Base-by-base conservation (phyloP, 2,329 filamentous ascomycete genomes). In the Penicillium sp. region DNA sequence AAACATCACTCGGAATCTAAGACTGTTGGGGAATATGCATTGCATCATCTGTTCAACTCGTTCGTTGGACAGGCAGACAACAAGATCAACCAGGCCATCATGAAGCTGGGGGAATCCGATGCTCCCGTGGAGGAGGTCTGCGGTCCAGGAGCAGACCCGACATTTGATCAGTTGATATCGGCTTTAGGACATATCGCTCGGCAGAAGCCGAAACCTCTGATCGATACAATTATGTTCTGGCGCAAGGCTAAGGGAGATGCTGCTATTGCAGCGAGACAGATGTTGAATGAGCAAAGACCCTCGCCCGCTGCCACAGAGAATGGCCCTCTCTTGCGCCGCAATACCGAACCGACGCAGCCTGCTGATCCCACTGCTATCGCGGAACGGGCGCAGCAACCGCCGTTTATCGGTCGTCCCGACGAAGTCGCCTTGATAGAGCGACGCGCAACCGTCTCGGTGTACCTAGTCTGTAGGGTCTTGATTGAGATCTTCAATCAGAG, bases 211-310 rank as follows among this genome's bases (percentile, higher is more conserved):
- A 97, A 96, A 70, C 90, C 91, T 6, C 77, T 99, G 49, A 97
- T 99, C 66, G 94, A 99, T 73, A 92, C 90, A 21, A 91, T 99
- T 72, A 99, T 99, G 90, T 83, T 96, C 32, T 99, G 94, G 94
- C 86, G 94, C 53, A 97, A 97, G 74, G 90, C 86, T 61, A 97
- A 97, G 77, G 96, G 91, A 61, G 93, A 97, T 73, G 86, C 88
- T 23, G 91, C 92, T 29, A 87, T 85, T 63, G 84, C 87, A 60
- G 87, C 88, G 29, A 77, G 78, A 50, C 76, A 78, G 46, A 65
- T 65, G 55, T 62, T 62, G 23, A 68, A 58, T 39, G 63, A 65
- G 51, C 70, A 67, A 13, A 58, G 70, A 65, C 55, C 63, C 34
- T 73, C 69, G 42, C 56, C 63, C 70, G 6, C 38, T 13, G 21